Percentiles rank a stretch among this genome's conserved stretches.
Conservation (phyloP, 176 grass and related monocot species). For the Aegilops tauschii region DNA sequence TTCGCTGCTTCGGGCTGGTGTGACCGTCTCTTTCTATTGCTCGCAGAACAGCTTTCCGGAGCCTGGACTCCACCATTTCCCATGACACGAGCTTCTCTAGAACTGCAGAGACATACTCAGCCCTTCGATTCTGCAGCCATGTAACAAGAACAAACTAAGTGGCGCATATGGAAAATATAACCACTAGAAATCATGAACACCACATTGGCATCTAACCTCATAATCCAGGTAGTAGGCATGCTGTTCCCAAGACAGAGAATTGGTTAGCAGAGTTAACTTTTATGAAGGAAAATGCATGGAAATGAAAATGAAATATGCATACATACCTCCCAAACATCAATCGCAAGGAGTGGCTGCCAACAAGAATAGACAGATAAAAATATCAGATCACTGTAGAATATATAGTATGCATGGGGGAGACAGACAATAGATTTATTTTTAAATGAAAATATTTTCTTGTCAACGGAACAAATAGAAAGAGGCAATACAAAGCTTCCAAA, state of each 20-base stretch:
- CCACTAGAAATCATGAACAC: neutral
- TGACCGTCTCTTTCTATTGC: constrained; percentile 37
- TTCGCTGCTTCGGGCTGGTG: constrained; percentile 23
- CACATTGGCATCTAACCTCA: constrained; percentile 48
- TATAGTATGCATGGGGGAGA: neutral
- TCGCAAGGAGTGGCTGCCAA: constrained; percentile 81
- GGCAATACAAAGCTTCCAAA: neutral
- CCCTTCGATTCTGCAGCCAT: constrained; percentile 59
- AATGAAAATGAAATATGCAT: neutral
- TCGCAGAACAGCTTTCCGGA: constrained; percentile 37
- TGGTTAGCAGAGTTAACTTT: constrained; percentile 25
- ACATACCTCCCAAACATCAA: constrained; percentile 97
- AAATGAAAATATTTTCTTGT: neutral
- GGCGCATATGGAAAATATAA: neutral
- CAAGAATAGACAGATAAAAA: constrained; percentile 37
- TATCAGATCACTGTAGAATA: neutral
- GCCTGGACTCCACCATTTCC: constrained; percentile 63
- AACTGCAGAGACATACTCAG: constrained; percentile 66
- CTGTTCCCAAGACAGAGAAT: constrained; percentile 31
- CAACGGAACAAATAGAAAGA: neutral
- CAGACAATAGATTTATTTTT: neutral
- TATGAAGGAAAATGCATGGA: neutral
- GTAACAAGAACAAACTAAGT: neutral
- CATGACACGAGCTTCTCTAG: constrained; percentile 88
- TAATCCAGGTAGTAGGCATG: constrained; percentile 93